Percentiles rank a stretch among this genome's conserved stretches.
phyloP scores from a whole-genome alignment of 2,329 filamentous ascomycete species.

The Ceratocystiopsis minuta region DNA sequence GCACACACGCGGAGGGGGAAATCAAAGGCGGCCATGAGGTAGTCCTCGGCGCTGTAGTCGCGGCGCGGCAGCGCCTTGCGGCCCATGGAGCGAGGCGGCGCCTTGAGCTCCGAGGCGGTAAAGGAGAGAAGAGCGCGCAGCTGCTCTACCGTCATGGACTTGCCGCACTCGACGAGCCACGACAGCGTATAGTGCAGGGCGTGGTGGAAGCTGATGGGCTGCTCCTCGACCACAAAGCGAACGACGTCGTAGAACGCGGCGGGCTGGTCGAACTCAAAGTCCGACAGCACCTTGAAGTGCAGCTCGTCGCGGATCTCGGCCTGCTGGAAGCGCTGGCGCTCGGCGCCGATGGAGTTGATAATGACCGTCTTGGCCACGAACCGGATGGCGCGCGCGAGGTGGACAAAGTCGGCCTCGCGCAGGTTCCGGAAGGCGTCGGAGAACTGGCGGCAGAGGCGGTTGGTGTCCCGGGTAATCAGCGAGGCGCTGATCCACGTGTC shows the following conservation, averaged over 20 bases:
- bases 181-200: conserved; percentile 90
- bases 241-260: conserved; percentile 47
- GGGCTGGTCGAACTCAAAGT: conserved; percentile 61
- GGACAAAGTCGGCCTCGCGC: conserved; percentile 42
- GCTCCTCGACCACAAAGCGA: conserved; percentile 72
- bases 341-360: conserved; percentile 74
- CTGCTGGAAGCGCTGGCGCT: conserved; percentile 67
- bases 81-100: conserved; percentile 45
- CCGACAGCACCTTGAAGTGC: conserved; percentile 57
- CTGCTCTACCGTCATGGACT: conserved; percentile 49
- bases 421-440: conserved; percentile 67
- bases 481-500: conserved; percentile 97
- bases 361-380: conserved; percentile 70
- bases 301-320: conserved; percentile 78
- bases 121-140: conserved; percentile 55
- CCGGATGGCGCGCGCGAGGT: conserved; percentile 54
- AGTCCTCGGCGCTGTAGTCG: conserved; percentile 51
- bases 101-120: conserved; percentile 49
- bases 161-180: conserved; percentile 84
- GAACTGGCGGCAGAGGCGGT: conserved; percentile 74
- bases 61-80: conserved; percentile 36
- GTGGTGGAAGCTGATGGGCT: conserved; percentile 93
- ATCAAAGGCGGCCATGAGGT: conserved; percentile 76
- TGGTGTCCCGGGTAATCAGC: conserved; percentile 85
- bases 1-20: conserved; percentile 84